Base-by-base conservation (phyloP, 306 rosid genomes). In the Vicia sativa region DNA sequence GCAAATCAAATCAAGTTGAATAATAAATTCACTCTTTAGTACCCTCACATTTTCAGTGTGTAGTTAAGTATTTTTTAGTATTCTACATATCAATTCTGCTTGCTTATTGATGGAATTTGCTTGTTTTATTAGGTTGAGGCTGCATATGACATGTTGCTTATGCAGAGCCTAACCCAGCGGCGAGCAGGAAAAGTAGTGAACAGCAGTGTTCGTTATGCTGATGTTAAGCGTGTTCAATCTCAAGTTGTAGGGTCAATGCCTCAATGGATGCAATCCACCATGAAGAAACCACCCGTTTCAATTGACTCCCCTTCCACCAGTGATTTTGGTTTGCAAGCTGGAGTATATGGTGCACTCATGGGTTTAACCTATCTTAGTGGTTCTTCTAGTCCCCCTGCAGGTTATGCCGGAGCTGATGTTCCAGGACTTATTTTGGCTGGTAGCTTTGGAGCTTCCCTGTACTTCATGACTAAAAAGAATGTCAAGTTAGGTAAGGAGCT, bases 341-440 rank as follows among this genome's bases (percentile, higher is more conserved):
- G 99, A 37, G 96, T 93, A 1, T 93, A 93, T 52, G 99, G 96
- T 71, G 99, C 92, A 80, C 72, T 93, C 70, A 87, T 91, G 88
- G 92, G 81, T 62, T 82, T 93, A 23, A 85, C 96, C 41, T 93
- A 86, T 77, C 78, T 86, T 60, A 90, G 72, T 50, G 99, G 97
- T 65, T 15, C 85, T 68, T 75, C 96, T 38, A 31, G 79, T 37
- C 71, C 91, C 9, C 68, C 90, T 65, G 60, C 74, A 7, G 79
- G 89, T 0, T 88, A 90, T 73, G 84, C 79, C 6, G 99, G 86
- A 49, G 86, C 90, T 9, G 96, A 93, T 86, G 89, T 90, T 70
- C 89, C 99, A 23, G 99, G 99, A 76, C 89, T 93, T 74, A 84
- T 93, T 74, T 83, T 93, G 91, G 99, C 99, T 61, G 95, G 99